Conservation (phyloP, 2,329 filamentous ascomycete genomes). For the Chaetomium strumarium region DNA sequence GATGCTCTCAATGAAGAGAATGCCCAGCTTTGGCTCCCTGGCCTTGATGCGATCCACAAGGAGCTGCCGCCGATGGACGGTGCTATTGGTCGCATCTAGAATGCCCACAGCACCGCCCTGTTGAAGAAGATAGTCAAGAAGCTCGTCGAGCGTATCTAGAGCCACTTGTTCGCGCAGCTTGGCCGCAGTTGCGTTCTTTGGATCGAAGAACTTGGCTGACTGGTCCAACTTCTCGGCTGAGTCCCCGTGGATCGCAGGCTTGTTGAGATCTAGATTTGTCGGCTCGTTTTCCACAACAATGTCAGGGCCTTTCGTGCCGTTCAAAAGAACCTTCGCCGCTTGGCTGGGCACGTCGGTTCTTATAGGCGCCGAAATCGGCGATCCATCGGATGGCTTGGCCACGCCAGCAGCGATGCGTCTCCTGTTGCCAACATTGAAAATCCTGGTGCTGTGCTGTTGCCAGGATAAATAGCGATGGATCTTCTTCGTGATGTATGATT, state of each 20-base stretch:
- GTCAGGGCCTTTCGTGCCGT: slow-evolving; percentile 35
- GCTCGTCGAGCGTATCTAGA: slow-evolving; percentile 84
- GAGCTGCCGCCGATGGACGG: slow-evolving; percentile 73
- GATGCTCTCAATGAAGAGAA: slow-evolving; percentile 92
- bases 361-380: slow-evolving; percentile 26
- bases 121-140: slow-evolving; percentile 80
- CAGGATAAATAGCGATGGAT: slow-evolving; percentile 91
- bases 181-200: slow-evolving; percentile 74
- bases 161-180: slow-evolving; percentile 86
- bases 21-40: slow-evolving; percentile 79
- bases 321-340: slow-evolving; percentile 53
- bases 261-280: slow-evolving; percentile 35
- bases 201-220: slow-evolving; percentile 90
- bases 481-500: slow-evolving; percentile 99
- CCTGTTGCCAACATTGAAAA: slow-evolving; percentile 96
- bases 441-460: slow-evolving; percentile 91
- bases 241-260: slow-evolving; percentile 6
- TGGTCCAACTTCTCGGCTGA: slow-evolving; percentile 63
- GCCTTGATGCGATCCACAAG: slow-evolving; percentile 78
- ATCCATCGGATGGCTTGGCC: slow-evolving; percentile 29
- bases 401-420: slow-evolving; percentile 70
- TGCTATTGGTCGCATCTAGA: slow-evolving; percentile 96
- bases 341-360: slow-evolving; percentile 42
- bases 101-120: slow-evolving; percentile 87
- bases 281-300: slow-evolving; percentile 33